Percentiles rank a stretch among this genome's conserved stretches.
phyloP scores from a whole-genome alignment of 108 stramenopile species.

The Chaetoceros tenuissimus region DNA sequence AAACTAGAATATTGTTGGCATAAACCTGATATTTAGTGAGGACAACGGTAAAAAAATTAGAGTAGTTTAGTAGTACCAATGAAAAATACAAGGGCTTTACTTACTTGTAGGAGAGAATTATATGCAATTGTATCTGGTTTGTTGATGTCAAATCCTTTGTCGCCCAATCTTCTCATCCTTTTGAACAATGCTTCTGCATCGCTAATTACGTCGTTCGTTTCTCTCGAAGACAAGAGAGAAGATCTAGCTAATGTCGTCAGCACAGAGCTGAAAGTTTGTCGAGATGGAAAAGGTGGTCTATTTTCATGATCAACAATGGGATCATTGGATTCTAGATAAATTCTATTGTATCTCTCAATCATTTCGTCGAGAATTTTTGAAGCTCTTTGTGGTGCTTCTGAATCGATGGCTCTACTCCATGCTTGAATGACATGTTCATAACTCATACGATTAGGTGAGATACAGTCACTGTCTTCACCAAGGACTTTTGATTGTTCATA shows the following conservation, averaged over 20 bases:
- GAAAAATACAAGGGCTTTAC: too few relatives aligned
- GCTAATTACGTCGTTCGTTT: not conserved
- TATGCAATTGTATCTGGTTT: not conserved
- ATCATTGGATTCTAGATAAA: too few relatives aligned
- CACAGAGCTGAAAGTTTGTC: not conserved
- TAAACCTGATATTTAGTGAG: too few relatives aligned
- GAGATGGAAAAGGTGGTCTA: not conserved
- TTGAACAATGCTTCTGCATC: not conserved
- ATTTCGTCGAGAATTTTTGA: not conserved
- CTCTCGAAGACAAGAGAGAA: not conserved
- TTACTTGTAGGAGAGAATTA: not conserved
- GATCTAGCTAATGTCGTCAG: not conserved
- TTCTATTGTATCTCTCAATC: not conserved
- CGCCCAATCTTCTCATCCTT: not conserved
- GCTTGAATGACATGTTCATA: slow-evolving; percentile 20
- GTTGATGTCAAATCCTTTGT: not conserved
- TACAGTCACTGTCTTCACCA: slow-evolving; percentile 2
- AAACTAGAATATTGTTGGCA: too few relatives aligned
- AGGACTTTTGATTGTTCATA: slow-evolving; percentile 1
- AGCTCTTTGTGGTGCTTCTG: not conserved
- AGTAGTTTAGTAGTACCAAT: too few relatives aligned
- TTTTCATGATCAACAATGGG: too few relatives aligned
- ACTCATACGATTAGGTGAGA: slow-evolving; percentile 9
- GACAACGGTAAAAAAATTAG: too few relatives aligned
- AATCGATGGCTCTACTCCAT: slow-evolving; percentile 6